Base-by-base conservation (phyloP, 768 basidiomycete genomes). In the Rubroboletus satanas region DNA sequence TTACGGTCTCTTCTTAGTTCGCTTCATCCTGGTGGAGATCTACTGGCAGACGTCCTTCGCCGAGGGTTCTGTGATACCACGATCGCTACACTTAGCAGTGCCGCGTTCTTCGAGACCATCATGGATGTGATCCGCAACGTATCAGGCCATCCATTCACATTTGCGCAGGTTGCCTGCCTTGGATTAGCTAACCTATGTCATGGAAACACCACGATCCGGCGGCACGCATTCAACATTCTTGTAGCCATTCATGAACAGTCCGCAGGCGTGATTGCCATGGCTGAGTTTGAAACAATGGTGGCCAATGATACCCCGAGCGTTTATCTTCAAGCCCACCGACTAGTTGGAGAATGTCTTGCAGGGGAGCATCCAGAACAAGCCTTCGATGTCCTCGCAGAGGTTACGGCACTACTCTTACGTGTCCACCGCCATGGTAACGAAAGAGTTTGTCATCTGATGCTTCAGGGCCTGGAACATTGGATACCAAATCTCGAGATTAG, bases 141-240 rank as follows among this genome's bases (percentile, higher is more conserved):
- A 12, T 75, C 79, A 23, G 69, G 66, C 28, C 87, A 84, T 63
- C 75, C 77, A 45, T 90, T 88, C 67, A 79, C 80, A 5, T 89
- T 93, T 64, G 77, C 84, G 26, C 92, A 96, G 65, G 74, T 83
- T 14, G 79, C 82, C 23, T 92, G 85, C 62, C 76, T 96, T 14
- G 89, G 87, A 3, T 73, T 97, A 18, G 85, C 89, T 18, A 97
- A 97, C 71, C 79, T 98, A 10, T 87, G 89, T 32, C 88, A 95
- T 67, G 80, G 83, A 4, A 76, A 81, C 23, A 58, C 77, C 8
- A 72, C 76, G 18, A 83, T 87, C 45, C 85, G 94, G 11, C 79
- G 79, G n/a, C 81, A 81, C 43, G 87, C 95, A 1, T 89, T 94
- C 69, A 78, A 84, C 59, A 82, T 92, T 62, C 74, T 95, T 18